These are phyloP conservation scores for Mycena polygramma DNA, from an alignment of 768 basidiomycete species.

Conservation along the genomic window DNA sequence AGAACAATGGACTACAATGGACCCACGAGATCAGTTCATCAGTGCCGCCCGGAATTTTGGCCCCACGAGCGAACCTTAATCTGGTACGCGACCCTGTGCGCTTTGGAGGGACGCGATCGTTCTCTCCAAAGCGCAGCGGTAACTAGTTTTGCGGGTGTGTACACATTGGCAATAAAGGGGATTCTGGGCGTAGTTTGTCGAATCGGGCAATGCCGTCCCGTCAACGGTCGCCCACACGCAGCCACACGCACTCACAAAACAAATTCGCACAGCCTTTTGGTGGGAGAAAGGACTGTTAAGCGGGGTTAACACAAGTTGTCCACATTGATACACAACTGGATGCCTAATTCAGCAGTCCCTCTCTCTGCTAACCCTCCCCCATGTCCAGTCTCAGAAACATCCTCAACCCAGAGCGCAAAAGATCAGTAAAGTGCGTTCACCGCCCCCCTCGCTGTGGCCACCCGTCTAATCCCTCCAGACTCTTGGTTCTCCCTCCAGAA, in stretches of 20 bases:
- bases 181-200: background rate
- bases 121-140: too few species aligned
- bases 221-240: background rate
- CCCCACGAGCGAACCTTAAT: background rate
- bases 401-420: slow-evolving; percentile 66
- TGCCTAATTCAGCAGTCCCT: background rate
- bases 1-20: slow-evolving; percentile 31
- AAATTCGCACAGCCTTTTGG: background rate
- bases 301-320: too few species aligned
- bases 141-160: too few species aligned
- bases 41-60: background rate
- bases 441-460: slow-evolving; percentile 17
- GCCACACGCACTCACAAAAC: background rate
- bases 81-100: too few species aligned
- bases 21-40: slow-evolving; percentile 24
- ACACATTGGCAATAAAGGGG: too few species aligned
- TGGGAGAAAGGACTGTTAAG: too few species aligned
- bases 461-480: slow-evolving; percentile 29
- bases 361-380: slow-evolving; percentile 25
- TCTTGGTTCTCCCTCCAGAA: slow-evolving; percentile 37
- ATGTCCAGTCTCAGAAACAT: slow-evolving; percentile 72
- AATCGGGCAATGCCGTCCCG: background rate
- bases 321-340: too few species aligned
- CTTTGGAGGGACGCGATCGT: too few species aligned
- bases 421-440: slow-evolving; percentile 56